Percentiles rank a stretch among this genome's conserved stretches.
Evolutionary conservation across 768 basidiomycete genomes (phyloP).

Genomic region (Hydnomerulius pinastri): DNA sequence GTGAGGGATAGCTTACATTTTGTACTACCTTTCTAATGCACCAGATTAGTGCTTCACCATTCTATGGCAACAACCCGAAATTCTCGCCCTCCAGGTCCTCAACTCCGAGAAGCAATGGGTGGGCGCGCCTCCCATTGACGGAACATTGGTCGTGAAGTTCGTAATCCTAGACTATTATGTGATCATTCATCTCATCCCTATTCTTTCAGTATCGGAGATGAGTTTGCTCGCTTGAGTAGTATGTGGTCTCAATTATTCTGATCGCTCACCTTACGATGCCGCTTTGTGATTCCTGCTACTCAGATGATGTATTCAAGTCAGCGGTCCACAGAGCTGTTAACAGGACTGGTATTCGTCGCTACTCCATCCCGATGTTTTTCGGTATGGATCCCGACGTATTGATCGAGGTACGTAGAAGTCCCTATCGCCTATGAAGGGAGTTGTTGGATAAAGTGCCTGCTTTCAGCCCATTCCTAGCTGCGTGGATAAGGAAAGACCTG

Average conservation of each 20-base stretch:
- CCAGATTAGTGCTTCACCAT: constrained; percentile 72
- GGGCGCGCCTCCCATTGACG: constrained; percentile 70
- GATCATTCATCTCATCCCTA: constrained; percentile 30
- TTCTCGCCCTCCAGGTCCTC: constrained; percentile 76
- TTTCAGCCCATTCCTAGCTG: constrained; percentile 40
- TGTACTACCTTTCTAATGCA: not conserved
- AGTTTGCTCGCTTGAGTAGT: constrained; percentile 87
- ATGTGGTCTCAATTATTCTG: constrained; percentile 21
- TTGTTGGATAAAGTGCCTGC: not conserved
- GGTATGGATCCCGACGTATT: constrained; percentile 79
- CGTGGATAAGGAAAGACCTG: constrained; percentile 42
- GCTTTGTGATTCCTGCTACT: not conserved
- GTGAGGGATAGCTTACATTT: constrained; percentile 14
- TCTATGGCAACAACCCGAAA: constrained; percentile 70
- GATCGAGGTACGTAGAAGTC: constrained; percentile 54
- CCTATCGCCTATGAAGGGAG: not conserved
- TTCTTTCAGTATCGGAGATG: constrained; percentile 66
- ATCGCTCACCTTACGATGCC: constrained; percentile 9
- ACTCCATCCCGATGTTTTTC: constrained; percentile 86
- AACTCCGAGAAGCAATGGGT: constrained; percentile 80
- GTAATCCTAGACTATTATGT: constrained; percentile 10
- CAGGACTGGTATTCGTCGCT: constrained; percentile 61
- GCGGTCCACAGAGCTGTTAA: constrained; percentile 85
- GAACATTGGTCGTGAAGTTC: constrained; percentile 82
- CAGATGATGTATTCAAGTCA: constrained; percentile 85